Percentiles rank a stretch among this genome's conserved stretches.
phyloP scores from a whole-genome alignment of 257 asterid genomes.

The Lantana camara region DNA sequence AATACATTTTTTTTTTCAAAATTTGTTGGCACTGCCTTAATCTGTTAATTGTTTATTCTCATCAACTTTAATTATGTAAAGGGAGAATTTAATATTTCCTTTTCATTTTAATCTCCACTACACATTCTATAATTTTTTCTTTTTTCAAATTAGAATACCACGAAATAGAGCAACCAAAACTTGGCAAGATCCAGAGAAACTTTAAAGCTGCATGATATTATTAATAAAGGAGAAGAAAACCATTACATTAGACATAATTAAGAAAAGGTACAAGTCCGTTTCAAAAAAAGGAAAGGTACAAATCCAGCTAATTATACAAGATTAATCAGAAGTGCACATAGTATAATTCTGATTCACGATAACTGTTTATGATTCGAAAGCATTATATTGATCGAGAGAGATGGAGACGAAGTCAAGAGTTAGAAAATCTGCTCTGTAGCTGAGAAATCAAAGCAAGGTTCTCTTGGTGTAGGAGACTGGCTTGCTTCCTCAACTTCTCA shows the following conservation, averaged over 20 bases:
- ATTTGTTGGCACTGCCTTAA: no score
- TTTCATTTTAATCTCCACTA: no score
- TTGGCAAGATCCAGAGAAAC: no score
- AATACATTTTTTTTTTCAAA: no score
- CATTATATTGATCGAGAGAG: conserved; percentile 10
- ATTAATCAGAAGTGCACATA: neutral
- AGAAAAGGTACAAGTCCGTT: neutral
- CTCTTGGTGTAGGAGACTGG: conserved; percentile 68
- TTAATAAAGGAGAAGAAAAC: neutral
- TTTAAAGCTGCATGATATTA: no score
- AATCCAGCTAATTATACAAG: neutral
- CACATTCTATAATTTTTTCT: no score
- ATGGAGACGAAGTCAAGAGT: conserved; percentile 16
- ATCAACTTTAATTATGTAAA: conserved; percentile 5
- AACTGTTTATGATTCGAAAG: conserved; percentile 1
- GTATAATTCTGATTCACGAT: conserved; percentile 4
- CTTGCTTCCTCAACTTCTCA: conserved; percentile 62
- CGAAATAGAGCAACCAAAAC: no score
- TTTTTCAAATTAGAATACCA: no score
- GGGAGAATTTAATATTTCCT: neutral
- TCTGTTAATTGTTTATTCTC: no score
- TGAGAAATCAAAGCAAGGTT: conserved; percentile 60
- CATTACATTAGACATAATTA: neutral
- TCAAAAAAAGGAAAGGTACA: neutral
- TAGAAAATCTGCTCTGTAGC: conserved; percentile 38